Conservation (phyloP, 176 grass and related monocot genomes). For the Phoenix roebelenii region DNA sequence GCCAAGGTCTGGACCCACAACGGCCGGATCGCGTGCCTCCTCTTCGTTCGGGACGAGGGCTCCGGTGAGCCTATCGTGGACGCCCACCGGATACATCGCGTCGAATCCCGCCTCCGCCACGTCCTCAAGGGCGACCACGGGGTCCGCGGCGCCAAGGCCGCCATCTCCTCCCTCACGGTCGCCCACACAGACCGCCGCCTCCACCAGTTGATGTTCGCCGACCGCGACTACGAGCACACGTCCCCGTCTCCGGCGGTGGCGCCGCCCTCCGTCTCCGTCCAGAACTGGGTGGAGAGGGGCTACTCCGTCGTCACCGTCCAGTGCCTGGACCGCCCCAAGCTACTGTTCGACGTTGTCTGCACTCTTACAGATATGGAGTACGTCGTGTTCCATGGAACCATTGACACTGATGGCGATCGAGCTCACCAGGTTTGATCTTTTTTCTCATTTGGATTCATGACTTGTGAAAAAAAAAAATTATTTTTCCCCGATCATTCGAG, state of each 20-base stretch:
- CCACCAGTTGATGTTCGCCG: constrained; percentile 76
- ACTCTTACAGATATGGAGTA: constrained; percentile 96
- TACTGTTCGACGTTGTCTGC: constrained; percentile 84
- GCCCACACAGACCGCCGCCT: constrained; percentile 71
- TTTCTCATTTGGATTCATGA: neutral
- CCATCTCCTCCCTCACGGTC: constrained; percentile 22
- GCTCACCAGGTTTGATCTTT: constrained; percentile 45
- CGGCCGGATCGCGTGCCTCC: constrained; percentile 59
- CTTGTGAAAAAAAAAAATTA: too few relatives aligned
- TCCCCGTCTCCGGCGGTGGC: neutral
- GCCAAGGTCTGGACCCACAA: constrained; percentile 73
- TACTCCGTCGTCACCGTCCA: constrained; percentile 82
- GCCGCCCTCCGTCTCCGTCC: constrained; percentile 34
- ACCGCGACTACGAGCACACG: constrained; percentile 21
- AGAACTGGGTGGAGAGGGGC: constrained; percentile 70
- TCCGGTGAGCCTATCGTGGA: constrained; percentile 27
- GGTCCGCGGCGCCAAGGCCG: constrained; percentile 13
- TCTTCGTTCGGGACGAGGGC: constrained; percentile 36
- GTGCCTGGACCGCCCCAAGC: constrained; percentile 62
- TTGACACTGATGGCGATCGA: constrained; percentile 46
- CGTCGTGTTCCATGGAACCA: constrained; percentile 89
- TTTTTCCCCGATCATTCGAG: neutral
- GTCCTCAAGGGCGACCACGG: constrained; percentile 40
- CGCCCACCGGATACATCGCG: constrained; percentile 12
- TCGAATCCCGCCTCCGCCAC: constrained; percentile 59